Percentiles rank a stretch among this genome's conserved stretches.
These are phyloP conservation scores for Forsythia viridissima DNA, from an alignment of 257 asterid genomes.

Conservation along the genomic window DNA sequence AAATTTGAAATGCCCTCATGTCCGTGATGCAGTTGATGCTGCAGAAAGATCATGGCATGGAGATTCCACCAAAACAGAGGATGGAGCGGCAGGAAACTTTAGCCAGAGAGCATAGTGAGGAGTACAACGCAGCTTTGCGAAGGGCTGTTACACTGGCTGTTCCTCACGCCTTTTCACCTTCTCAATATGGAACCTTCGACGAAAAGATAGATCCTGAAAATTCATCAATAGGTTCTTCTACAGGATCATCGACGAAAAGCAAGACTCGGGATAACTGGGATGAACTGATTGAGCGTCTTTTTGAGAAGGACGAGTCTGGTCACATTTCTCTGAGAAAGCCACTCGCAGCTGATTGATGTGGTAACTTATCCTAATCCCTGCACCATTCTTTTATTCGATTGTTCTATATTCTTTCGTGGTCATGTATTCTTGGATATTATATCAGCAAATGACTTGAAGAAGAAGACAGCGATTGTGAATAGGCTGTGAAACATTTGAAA, in stretches of 20 bases:
- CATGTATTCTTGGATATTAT: neutral
- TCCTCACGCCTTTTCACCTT: constrained; percentile 75
- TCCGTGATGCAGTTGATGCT: constrained; percentile 46
- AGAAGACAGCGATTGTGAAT: neutral
- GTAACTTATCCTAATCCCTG: neutral
- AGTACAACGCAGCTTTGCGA: constrained; percentile 70
- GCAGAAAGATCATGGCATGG: constrained; percentile 52
- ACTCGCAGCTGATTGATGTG: constrained; percentile 25
- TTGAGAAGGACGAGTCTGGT: constrained; percentile 70
- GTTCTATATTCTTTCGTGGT: neutral
- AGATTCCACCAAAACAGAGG: constrained; percentile 69
- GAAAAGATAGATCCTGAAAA: constrained; percentile 28
- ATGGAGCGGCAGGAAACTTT: constrained; percentile 83
- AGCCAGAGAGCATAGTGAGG: constrained; percentile 61
- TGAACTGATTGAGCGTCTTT: constrained; percentile 67
- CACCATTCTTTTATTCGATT: neutral
- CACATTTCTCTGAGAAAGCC: constrained; percentile 51
- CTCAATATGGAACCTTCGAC: constrained; percentile 70
- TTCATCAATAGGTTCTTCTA: constrained; percentile 39
- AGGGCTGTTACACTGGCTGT: constrained; percentile 75
- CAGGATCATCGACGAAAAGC: constrained; percentile 49
- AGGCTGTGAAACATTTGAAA: neutral
- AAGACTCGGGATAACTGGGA: constrained; percentile 66
- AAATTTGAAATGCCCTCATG: neutral
- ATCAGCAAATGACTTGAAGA: neutral